Conservation (phyloP, 2,329 filamentous ascomycete genomes). For the Ceratocystis alfenasii region DNA sequence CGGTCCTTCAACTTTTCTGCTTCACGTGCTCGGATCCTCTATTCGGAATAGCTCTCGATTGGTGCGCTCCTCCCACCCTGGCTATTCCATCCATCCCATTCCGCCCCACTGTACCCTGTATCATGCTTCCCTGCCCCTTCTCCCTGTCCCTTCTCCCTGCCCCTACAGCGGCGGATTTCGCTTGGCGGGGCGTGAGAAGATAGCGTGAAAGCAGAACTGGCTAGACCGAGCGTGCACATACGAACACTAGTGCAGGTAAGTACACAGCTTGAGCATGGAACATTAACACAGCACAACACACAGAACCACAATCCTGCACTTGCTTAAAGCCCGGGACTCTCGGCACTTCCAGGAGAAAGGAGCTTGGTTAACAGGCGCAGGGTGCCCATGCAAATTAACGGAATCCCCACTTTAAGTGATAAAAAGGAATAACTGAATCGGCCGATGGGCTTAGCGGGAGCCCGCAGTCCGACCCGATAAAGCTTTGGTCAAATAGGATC, state of each 20-base stretch:
- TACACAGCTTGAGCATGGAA: neutral
- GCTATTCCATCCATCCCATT: neutral
- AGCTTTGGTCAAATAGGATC: too few species aligned
- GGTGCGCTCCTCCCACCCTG: neutral
- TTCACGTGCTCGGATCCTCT: constrained; percentile 4
- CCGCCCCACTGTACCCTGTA: neutral
- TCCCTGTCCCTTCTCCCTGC: neutral
- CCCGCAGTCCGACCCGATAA: too few species aligned
- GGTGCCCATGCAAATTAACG: neutral
- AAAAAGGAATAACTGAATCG: too few species aligned
- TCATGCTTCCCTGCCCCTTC: neutral
- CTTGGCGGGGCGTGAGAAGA: neutral
- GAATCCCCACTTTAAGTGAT: neutral
- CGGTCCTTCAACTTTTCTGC: neutral
- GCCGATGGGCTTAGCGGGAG: too few species aligned
- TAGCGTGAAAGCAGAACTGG: neutral
- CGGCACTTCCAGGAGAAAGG: constrained; percentile 2
- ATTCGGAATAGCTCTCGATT: neutral
- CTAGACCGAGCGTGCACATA: too few species aligned
- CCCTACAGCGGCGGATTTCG: constrained; percentile 4
- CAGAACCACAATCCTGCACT: neutral
- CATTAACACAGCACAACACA: neutral
- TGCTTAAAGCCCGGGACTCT: constrained; percentile 1
- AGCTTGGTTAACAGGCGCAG: neutral
- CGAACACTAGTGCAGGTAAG: too few species aligned